Base-by-base conservation (phyloP, 2,329 filamentous ascomycete genomes). In the Parastagonospora avenae region DNA sequence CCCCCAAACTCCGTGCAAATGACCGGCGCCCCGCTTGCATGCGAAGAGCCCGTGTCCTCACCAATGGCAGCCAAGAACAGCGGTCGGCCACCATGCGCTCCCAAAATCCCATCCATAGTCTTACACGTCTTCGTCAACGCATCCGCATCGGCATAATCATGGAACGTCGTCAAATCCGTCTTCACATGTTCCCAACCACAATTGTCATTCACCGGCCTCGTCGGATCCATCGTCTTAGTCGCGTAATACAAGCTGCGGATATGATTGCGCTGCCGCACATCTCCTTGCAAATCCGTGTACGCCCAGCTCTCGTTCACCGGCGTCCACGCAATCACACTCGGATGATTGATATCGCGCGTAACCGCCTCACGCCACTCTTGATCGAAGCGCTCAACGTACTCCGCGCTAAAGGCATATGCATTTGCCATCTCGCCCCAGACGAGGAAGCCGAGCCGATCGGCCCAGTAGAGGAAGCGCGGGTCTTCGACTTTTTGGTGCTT, bases 151-250 rank as follows among this genome's bases (percentile, higher is more conserved):
- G 78, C 76, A 64, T 89, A 89, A 68, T 89, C 85, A 66, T 89
- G 86, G 75, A 86, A 89, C 0, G 86, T 88, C 19, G 82, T 84
- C 2, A 89, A 73, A 58, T 89, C 86, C 0, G 83, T 86, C 9
- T 77, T 60, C 5, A 88, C 85, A 55, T 88, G 85, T 63, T 89
- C 85, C 86, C 86, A 89, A 30, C 86, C 86, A 57, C 86, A 89
- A 69, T 89, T 89, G 68, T 89, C 86, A 62, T 89, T 89, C 63
- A 89, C 79, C 12, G 85, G 85, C 5, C 86, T 75, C 0, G 82
- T 87, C 1, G 82, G 78, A 56, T 89, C 86, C 2, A 89, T 76
- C 0, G 79, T 78, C 79, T 87, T 89, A 8, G 86, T 89, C 50
- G 82, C 66, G 60, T 85, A 84, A 65, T 88, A 88, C 2, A 89